Conservation (phyloP, 2,329 filamentous ascomycete genomes). For the Graphiopsis chlorocephala region DNA sequence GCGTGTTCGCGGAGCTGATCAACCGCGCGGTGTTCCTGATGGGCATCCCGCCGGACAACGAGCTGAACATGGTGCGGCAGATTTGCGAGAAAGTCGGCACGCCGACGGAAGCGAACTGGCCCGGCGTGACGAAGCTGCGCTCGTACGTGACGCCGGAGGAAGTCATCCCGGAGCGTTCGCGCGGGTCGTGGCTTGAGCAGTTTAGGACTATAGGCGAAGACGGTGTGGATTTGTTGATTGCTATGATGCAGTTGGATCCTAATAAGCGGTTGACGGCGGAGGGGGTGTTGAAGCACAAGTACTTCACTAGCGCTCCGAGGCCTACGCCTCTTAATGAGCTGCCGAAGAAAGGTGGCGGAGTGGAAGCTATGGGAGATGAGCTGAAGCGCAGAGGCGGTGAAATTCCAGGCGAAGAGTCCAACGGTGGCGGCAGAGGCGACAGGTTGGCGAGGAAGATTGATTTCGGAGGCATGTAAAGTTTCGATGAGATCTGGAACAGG, state of each 20-base stretch:
- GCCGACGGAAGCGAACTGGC: slow-evolving; percentile 92
- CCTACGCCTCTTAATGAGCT: slow-evolving; percentile 80
- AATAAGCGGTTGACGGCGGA: slow-evolving; percentile 74
- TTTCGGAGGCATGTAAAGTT: slow-evolving; percentile 55
- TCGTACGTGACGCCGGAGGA: slow-evolving; percentile 73
- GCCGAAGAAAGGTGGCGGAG: slow-evolving; percentile 70
- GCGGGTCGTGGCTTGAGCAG: slow-evolving; percentile 69
- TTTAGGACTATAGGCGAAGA: slow-evolving; percentile 79
- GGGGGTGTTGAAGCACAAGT: slow-evolving; percentile 75
- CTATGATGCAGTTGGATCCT: slow-evolving; percentile 83
- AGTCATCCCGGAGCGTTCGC: slow-evolving; percentile 57
- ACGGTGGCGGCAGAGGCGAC: slow-evolving; percentile 53
- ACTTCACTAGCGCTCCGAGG: slow-evolving; percentile 80
- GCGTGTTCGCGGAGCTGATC: slow-evolving; percentile 89
- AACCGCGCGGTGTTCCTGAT: slow-evolving; percentile 74
- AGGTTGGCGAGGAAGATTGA: slow-evolving; percentile 82
- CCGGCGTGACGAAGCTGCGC: slow-evolving; percentile 76
- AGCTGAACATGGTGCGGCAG: slow-evolving; percentile 80
- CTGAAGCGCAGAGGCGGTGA: slow-evolving; percentile 73
- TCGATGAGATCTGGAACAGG: background rate
- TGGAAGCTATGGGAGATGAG: slow-evolving; percentile 77
- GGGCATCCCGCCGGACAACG: slow-evolving; percentile 65
- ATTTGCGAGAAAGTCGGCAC: slow-evolving; percentile 86
- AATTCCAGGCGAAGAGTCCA: slow-evolving; percentile 53
- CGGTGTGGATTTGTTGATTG: slow-evolving; percentile 84